These are phyloP conservation scores for Scortechinia acanthostroma DNA, from an alignment of 2,329 filamentous ascomycete species.

Conservation along the genomic window DNA sequence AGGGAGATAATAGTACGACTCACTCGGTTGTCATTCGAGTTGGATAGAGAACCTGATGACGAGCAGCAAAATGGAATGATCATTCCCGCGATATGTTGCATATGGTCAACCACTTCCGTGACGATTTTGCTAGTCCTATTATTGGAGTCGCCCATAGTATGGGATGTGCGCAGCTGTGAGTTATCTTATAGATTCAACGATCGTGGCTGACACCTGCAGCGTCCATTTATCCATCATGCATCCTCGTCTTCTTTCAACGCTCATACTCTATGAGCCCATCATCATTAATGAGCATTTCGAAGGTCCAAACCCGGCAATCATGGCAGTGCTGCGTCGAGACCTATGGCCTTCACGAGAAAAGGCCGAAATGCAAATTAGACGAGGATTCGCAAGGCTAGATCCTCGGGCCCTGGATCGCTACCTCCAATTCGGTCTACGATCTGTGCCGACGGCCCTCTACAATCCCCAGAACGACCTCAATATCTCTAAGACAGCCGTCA, in stretches of 20 bases:
- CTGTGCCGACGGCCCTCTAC: not conserved
- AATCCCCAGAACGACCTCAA: not conserved
- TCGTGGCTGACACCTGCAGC: not conserved
- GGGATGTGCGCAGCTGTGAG: not conserved
- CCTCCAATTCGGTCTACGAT: not conserved
- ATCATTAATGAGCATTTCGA: too few relatives aligned
- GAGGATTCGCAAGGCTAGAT: too few relatives aligned
- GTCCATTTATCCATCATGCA: not conserved
- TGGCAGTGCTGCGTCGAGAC: not conserved
- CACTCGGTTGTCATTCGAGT: not conserved
- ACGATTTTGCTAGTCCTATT: not conserved
- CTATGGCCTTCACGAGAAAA: not conserved
- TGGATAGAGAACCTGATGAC: not conserved
- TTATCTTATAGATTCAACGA: not conserved
- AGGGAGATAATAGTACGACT: not conserved
- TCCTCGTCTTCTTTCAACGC: not conserved
- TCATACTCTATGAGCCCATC: not conserved
- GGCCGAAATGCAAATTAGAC: too few relatives aligned
- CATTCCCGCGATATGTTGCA: not conserved
- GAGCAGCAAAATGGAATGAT: not conserved
- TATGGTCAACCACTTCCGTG: conserved; percentile 1
- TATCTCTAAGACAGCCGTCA: not conserved
- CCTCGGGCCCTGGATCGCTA: not conserved
- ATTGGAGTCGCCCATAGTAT: not conserved
- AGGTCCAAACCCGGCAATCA: not conserved